These are phyloP conservation scores for Suillus occidentalis DNA, from an alignment of 768 basidiomycete species.

Conservation along the genomic window DNA sequence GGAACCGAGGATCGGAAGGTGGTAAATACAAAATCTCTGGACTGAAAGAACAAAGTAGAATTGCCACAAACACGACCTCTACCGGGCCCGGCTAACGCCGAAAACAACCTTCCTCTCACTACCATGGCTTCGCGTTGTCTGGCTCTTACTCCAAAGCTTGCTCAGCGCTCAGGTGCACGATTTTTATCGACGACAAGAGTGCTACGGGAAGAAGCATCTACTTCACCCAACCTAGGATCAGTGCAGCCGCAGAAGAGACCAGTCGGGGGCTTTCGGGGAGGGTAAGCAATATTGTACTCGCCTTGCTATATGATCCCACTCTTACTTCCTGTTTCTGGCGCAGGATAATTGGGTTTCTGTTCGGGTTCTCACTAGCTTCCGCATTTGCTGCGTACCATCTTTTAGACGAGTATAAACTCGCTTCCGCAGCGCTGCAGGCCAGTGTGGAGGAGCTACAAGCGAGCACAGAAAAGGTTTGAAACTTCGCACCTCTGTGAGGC, in stretches of 20 bases:
- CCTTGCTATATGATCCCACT: background rate
- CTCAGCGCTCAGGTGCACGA: slow-evolving; percentile 29
- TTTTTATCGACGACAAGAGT: slow-evolving; percentile 44
- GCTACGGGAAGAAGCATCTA: slow-evolving; percentile 41
- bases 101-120: slow-evolving; percentile 8
- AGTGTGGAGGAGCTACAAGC: slow-evolving; percentile 85
- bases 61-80: slow-evolving; percentile 7
- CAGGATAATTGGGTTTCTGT: slow-evolving; percentile 81
- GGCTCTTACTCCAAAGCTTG: slow-evolving; percentile 16
- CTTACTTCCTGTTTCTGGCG: slow-evolving; percentile 1
- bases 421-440: slow-evolving; percentile 82
- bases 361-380: slow-evolving; percentile 89
- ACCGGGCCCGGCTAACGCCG: slow-evolving; percentile 30
- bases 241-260: slow-evolving; percentile 67
- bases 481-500: background rate
- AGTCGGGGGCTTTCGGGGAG: slow-evolving; percentile 70
- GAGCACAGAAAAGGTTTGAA: slow-evolving; percentile 65
- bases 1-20: slow-evolving; percentile 14
- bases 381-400: slow-evolving; percentile 85
- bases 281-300: slow-evolving; percentile 38
- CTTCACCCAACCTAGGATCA: slow-evolving; percentile 51
- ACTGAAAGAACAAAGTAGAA: background rate
- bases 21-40: slow-evolving; percentile 4
- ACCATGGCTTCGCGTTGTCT: slow-evolving; percentile 32
- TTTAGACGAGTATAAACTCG: slow-evolving; percentile 86